phyloP scores from a whole-genome alignment of 2,329 filamentous ascomycete genomes.

The Trichoderma gracile region DNA sequence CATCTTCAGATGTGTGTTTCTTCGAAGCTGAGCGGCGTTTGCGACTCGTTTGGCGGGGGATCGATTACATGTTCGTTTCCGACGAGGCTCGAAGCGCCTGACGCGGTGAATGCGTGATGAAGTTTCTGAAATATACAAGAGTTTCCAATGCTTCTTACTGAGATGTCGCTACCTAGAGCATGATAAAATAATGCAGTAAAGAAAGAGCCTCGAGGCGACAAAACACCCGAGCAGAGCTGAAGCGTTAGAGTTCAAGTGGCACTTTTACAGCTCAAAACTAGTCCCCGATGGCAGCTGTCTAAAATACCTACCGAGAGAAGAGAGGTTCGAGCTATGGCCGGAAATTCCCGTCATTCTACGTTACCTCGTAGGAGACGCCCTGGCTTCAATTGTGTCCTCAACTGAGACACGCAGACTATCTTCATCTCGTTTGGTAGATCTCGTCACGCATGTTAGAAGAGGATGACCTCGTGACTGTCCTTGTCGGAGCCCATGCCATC shows the following conservation, averaged over 20 bases:
- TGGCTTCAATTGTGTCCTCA: not conserved
- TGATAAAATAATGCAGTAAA: not conserved
- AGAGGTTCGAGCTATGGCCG: not conserved
- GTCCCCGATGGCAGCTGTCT: not conserved
- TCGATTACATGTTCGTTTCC: conserved; percentile 16
- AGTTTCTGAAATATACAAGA: too few species aligned
- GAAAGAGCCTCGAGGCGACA: not conserved
- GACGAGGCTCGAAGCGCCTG: not conserved
- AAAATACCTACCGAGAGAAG: not conserved
- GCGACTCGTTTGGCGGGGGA: conserved; percentile 1
- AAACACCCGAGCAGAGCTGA: conserved; percentile 3
- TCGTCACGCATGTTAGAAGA: not conserved
- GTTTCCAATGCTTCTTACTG: too few species aligned
- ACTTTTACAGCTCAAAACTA: conserved; percentile 14
- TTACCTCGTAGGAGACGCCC: not conserved
- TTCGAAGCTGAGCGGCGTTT: conserved; percentile 6
- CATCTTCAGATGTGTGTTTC: conserved; percentile 2
- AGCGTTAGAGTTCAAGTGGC: conserved; percentile 22
- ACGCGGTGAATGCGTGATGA: not conserved
- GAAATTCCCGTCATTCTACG: not conserved
- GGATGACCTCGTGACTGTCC: conserved; percentile 4
- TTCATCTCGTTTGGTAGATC: not conserved
- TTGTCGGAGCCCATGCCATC: conserved; percentile 2
- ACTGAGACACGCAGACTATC: not conserved
- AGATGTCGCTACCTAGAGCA: not conserved